These are phyloP conservation scores for Cryptococcus sp. DNA, from an alignment of 1,284 basidiomycete genomes.

Conservation along the genomic window DNA sequence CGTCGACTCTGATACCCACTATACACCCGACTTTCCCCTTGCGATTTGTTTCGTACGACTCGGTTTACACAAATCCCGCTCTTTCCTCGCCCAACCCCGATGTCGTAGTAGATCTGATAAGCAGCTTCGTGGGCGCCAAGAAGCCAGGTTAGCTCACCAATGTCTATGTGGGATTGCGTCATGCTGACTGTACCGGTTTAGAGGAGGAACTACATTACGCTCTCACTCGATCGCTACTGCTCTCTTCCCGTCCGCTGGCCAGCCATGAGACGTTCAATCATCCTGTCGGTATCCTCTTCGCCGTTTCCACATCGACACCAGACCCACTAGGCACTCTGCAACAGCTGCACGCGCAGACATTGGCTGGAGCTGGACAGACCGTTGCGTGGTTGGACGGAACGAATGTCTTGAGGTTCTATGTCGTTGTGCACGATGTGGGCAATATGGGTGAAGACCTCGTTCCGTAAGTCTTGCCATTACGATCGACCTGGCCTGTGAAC, in stretches of 20 bases:
- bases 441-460: constrained; percentile 39
- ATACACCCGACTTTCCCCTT: constrained; percentile 51
- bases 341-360: constrained; percentile 37
- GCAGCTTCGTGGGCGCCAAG: constrained; percentile 32
- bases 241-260: constrained; percentile 47
- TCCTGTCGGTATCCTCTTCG: constrained; percentile 50
- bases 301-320: constrained; percentile 46
- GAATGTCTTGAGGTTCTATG: constrained; percentile 48
- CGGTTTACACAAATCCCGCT: constrained; percentile 39
- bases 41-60: constrained; percentile 49
- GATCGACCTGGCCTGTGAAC: background rate
- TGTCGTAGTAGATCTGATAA: constrained; percentile 50
- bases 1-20: constrained; percentile 49
- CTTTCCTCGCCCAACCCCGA: constrained; percentile 42
- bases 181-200: constrained; percentile 13
- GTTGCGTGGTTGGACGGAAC: constrained; percentile 49
- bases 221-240: constrained; percentile 46
- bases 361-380: constrained; percentile 32
- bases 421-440: constrained; percentile 53
- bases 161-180: background rate
- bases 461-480: constrained; percentile 27
- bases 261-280: constrained; percentile 55
- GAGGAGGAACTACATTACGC: constrained; percentile 51
- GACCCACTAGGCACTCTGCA: constrained; percentile 47
- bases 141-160: constrained; percentile 32